Evolutionary conservation across 192 early-diverging fungal genomes (phyloP), one percentile per base, ranked within the genome.

Genomic region (Chytriomyces confervae): DNA sequence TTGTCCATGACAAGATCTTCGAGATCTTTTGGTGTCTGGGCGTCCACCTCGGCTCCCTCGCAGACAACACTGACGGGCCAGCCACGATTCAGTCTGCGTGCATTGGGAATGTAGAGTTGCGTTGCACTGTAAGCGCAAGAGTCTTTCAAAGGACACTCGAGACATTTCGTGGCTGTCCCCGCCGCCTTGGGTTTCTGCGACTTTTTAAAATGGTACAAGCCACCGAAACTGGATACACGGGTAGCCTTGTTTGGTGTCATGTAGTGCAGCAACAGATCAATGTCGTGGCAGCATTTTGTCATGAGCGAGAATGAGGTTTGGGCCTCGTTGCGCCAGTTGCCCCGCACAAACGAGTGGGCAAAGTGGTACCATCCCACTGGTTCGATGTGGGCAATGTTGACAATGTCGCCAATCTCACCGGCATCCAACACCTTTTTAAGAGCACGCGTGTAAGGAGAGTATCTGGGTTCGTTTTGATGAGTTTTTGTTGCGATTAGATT

Each of bases 281-380:
- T 75, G 72, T 91, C 90, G 70, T 89, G 87, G 72, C 77, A 84
- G 69, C 62, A 61, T 77, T 92, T 92, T 50, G 86, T 87, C 90
- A 91, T 88, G 48, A 91, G 78, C 3, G 90, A 87, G 62, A 90
- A 90, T 6, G 86, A 85, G 1, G 88, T 77, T 20, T 84, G 79
- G 11, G 79, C 79, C 76, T 89, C 86, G 46, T 86, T 86, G 57
- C 81, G 76, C 91, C 90, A 91, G 77, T 90, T 92, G 5, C 91
- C 91, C 6, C 91, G 77, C 10, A 92, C 91, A 62, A 77, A 84
- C 29, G 88, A 89, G 63, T 92, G 91, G 4, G 90, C 89, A 83
- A 90, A 91, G 69, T 92, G 91, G 75, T 82, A 91, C 79, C 84
- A 88, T n/a, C 74, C 74, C 10, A 92, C 90, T 0, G 91, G 90